These are phyloP conservation scores for Mycena floridula DNA, from an alignment of 768 basidiomycete genomes.

Conservation along the genomic window DNA sequence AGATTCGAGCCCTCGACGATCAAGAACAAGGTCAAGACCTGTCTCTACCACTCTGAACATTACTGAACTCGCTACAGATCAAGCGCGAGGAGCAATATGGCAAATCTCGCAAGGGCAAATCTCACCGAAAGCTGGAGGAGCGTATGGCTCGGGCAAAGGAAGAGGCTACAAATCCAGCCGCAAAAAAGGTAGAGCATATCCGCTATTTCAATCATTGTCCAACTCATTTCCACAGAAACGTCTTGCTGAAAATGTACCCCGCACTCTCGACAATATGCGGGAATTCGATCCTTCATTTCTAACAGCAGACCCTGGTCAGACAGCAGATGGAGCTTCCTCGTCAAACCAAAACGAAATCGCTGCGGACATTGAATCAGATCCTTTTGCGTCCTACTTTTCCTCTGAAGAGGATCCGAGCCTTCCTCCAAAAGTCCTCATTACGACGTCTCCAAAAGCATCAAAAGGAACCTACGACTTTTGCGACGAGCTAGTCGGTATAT, in stretches of 20 bases:
- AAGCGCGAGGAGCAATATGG: conserved; percentile 76
- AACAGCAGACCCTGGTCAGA: conserved; percentile 42
- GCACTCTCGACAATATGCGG: conserved; percentile 90
- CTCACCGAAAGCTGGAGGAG: conserved; percentile 73
- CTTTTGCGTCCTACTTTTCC: conserved; percentile 73
- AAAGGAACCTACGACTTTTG: conserved; percentile 88
- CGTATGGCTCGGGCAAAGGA: conserved; percentile 72
- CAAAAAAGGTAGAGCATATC: conserved; percentile 57
- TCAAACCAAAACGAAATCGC: conserved; percentile 47
- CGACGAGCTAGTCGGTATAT: conserved; percentile 83
- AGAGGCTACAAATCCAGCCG: conserved; percentile 69
- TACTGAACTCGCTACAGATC: no score
- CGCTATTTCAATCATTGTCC: neutral
- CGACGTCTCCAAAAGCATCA: conserved; percentile 86
- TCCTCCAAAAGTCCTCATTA: conserved; percentile 86
- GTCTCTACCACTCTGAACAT: no score
- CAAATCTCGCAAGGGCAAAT: conserved; percentile 73
- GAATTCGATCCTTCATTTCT: conserved; percentile 73
- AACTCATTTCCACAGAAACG: conserved; percentile 52
- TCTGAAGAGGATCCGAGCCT: conserved; percentile 58
- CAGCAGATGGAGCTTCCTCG: conserved; percentile 25
- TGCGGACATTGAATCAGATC: conserved; percentile 66
- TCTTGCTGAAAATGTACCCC: conserved; percentile 77
- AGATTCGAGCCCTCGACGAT: conserved; percentile 64
- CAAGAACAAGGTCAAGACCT: conserved; percentile 75